Evolutionary conservation across 768 basidiomycete genomes (phyloP).

Genomic region (Mycena capillaripes): DNA sequence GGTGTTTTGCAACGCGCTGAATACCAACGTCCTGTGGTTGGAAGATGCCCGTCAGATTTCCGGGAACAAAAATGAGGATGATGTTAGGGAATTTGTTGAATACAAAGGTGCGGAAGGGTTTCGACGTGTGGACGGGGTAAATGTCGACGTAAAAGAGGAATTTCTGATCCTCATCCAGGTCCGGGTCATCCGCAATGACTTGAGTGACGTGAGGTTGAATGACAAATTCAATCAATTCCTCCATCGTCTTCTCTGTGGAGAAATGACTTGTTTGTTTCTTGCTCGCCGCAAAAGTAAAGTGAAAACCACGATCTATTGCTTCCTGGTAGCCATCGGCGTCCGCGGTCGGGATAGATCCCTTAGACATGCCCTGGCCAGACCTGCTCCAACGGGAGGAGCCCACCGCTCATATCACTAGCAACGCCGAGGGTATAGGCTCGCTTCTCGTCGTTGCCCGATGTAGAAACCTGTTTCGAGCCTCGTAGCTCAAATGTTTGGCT

Average conservation of each 20-base stretch:
- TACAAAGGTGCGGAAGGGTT: neutral
- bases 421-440: neutral
- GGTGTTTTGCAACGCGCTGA: constrained; percentile 39
- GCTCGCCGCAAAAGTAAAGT: constrained; percentile 35
- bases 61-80: constrained; percentile 37
- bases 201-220: constrained; percentile 13
- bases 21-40: constrained; percentile 43
- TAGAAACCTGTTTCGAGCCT: neutral
- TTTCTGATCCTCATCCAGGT: neutral
- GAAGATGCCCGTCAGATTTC: constrained; percentile 38
- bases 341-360: constrained; percentile 18
- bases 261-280: constrained; percentile 27
- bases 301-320: constrained; percentile 20
- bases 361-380: neutral
- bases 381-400: neutral
- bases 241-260: constrained; percentile 37
- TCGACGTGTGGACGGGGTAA: neutral
- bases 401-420: constrained; percentile 37
- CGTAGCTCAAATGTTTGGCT: neutral
- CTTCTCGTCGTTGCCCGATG: neutral
- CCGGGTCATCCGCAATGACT: neutral
- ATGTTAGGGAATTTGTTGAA: constrained; percentile 17
- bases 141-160: neutral
- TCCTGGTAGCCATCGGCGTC: constrained; percentile 12
- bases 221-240: constrained; percentile 28